Evolutionary conservation across 257 asterid genomes (phyloP), one percentile per base, ranked within the genome.

Genomic region (Leonotis leonurus): DNA sequence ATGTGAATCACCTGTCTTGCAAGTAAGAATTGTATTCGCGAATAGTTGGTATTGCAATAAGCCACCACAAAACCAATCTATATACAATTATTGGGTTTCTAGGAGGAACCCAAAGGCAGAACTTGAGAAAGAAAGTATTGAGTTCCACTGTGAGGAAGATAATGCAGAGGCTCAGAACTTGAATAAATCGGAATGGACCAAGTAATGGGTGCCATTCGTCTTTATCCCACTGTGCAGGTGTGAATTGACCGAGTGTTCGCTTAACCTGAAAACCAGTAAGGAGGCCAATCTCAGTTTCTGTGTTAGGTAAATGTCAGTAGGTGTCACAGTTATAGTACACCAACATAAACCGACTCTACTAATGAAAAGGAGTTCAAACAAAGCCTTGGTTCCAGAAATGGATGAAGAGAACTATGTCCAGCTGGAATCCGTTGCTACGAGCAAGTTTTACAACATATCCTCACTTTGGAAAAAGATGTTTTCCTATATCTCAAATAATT

Each of bases 121-220:
- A 91, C 82, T 91, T 91, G 8, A 91, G 83, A 66, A 91, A 91
- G 75, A 91, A 91, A 7, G 96, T 91, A 44, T 91, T 91, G 57
- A 91, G 80, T 52, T 91, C 98, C 77, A 91, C 98, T 0, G 96
- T 88, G 82, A 86, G 76, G 85, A 91, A 88, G 51, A 77, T 68
- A 51, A 77, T 67, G 73, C 96, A 88, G 8, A 88, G 95, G 75
- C 78, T 79, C 54, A 88, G 77, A 73, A 91, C 94, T 85, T 88
- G 96, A 70, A 91, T 36, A 62, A 88, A 88, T 64, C 98, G 84
- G 79, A 88, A 79, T 8, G 98, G 98, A 48, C 96, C 98, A 55
- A 88, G 95, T 70, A 91, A 81, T 14, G 96, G 98, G 78, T 83
- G 96, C 96, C 98, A 88, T 74, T 91, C 98, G 65, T 91, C 96